A percentile compares a stretch with the other conserved stretches of the same genome.
Evolutionary conservation across 2,329 filamentous ascomycete species (phyloP).

Genomic region (Colletotrichum chrysophilum): DNA sequence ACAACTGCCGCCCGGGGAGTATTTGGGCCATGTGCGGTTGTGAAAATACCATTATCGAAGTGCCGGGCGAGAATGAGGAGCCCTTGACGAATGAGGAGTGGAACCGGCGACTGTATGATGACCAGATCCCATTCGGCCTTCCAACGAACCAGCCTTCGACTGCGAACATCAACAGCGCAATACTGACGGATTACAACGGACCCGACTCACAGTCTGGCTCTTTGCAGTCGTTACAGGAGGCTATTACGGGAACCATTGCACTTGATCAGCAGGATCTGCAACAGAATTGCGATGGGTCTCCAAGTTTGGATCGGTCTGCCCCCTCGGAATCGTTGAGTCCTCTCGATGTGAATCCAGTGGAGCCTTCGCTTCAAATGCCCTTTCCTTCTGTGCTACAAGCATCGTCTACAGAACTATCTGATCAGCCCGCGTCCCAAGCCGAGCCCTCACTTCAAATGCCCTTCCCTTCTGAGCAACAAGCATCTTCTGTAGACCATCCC

Average conservation of each 20-base stretch:
- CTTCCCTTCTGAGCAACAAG: not conserved
- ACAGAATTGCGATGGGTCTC: not conserved
- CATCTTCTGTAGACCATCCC: not conserved
- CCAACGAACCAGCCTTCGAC: not conserved
- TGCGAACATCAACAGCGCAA: not conserved
- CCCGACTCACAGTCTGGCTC: not conserved
- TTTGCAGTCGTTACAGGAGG: not conserved
- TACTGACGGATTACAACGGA: no score
- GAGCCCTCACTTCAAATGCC: not conserved
- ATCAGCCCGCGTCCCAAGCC: not conserved
- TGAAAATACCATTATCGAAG: not conserved
- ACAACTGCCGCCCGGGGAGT: not conserved
- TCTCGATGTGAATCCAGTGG: not conserved
- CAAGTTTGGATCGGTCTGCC: not conserved
- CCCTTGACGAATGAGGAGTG: not conserved
- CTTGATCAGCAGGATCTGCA: not conserved
- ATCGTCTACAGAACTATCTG: not conserved
- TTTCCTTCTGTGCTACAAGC: not conserved
- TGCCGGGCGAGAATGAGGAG: not conserved
- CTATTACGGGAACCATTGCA: not conserved
- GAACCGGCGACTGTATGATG: not conserved
- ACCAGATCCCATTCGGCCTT: not conserved
- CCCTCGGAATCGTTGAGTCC: not conserved
- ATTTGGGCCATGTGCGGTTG: not conserved
- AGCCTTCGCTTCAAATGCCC: not conserved